Conservation (phyloP, 352 stramenopile genomes). For the Phytophthora aleatoria region DNA sequence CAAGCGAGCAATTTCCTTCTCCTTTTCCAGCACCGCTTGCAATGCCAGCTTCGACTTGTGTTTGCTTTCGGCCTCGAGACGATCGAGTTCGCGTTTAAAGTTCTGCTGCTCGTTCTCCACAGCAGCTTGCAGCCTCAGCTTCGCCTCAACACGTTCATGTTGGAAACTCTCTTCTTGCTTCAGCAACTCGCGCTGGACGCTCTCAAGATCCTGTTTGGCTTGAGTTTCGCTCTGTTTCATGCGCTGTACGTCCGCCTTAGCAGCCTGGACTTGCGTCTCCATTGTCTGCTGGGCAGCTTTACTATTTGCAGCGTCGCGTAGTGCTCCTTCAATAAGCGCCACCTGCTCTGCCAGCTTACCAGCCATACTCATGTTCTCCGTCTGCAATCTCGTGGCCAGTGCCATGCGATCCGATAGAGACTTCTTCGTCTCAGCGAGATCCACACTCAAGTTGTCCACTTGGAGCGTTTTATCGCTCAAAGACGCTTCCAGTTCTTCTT, state of each 20-base stretch:
- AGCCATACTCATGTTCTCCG: slow-evolving; percentile 86
- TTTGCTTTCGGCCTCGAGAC: slow-evolving; percentile 78
- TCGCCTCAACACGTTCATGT: slow-evolving; percentile 38
- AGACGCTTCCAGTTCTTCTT: slow-evolving; percentile 49
- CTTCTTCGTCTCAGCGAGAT: slow-evolving; percentile 84
- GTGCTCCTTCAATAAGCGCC: slow-evolving; percentile 67
- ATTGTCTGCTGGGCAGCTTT: slow-evolving; percentile 52
- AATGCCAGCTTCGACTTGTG: slow-evolving; percentile 88
- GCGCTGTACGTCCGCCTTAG: slow-evolving; percentile 52
- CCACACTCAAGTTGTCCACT: slow-evolving; percentile 69
- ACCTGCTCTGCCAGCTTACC: slow-evolving; percentile 81
- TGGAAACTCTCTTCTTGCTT: slow-evolving; percentile 34
- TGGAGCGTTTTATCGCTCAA: slow-evolving; percentile 62
- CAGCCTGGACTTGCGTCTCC: slow-evolving; percentile 58
- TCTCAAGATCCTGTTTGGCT: slow-evolving; percentile 48
- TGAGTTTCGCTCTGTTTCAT: slow-evolving; percentile 44
- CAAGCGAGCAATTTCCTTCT: slow-evolving; percentile 69
- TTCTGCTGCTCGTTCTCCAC: slow-evolving; percentile 45
- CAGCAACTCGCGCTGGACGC: slow-evolving; percentile 55
- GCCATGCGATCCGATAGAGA: slow-evolving; percentile 83
- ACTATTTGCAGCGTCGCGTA: slow-evolving; percentile 57
- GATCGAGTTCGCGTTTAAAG: slow-evolving; percentile 62
- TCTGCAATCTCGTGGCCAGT: slow-evolving; percentile 79
- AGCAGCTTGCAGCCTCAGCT: slow-evolving; percentile 42
- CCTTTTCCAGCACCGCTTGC: slow-evolving; percentile 81